Base-by-base conservation (phyloP, 495 filamentous ascomycete species). In the Xylaria grammica region DNA sequence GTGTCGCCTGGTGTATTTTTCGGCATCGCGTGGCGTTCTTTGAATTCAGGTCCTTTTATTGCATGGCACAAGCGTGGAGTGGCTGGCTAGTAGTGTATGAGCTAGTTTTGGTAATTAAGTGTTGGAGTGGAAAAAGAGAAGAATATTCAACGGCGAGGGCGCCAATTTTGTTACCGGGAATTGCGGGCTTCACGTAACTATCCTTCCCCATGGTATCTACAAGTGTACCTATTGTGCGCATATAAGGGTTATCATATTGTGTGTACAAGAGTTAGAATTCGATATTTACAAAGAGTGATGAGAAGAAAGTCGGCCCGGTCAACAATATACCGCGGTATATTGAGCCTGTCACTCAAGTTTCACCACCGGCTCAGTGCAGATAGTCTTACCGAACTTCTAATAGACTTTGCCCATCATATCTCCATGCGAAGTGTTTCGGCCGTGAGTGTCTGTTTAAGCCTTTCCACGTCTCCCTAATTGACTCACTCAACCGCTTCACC, bases 11-110 rank as follows among this genome's bases (percentile, higher is more conserved):
- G 4, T 48, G 22, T 2, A 9, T 9, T 63, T 48, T 40, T 66
- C 30, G 44, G 69, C 66, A 70, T 72, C 63, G 60, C 57, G 65
- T 62, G 72, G 69, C 67, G 68, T 65, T 67, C 53, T 62, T 66
- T 63, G 46, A 22, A 52, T 20, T 40, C 50, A 19, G 65, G 40
- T 40, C 65, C 13, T 42, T 42, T 42, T 42, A 48, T 51, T 71
- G 51, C 60, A 61, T 61, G 58, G 36, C 34, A 15, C 19, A 29
- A 54, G 61, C 51, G 61, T 34, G 52, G 62, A 40, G 52, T 51
- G 44, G 44, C 24, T 44, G 30, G n/a, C n/a, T n/a, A n/a, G n/a
- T n/a, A 24, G 50, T 49, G 20, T 58, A 26, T 64, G 15, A 4
- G 49, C 29, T 49, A 40, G 19, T 17, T 50, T 8, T 51, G 29